Conservation (phyloP, 106 monocot genomes). For the Gastrodia elata region DNA sequence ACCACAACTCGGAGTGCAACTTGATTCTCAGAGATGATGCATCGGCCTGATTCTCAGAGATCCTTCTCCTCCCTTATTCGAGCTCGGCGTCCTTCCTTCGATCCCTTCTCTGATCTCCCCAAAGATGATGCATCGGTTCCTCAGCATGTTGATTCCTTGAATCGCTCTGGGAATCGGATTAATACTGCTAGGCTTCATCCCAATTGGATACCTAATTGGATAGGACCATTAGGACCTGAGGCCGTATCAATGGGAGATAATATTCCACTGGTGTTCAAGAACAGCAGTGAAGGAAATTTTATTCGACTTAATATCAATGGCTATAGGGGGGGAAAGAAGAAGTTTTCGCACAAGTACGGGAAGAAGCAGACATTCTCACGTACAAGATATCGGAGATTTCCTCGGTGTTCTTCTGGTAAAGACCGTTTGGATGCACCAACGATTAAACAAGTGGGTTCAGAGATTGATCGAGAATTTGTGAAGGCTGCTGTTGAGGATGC, state of each 20-base stretch:
- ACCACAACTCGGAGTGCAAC: too few species aligned
- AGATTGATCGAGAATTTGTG: constrained; percentile 10
- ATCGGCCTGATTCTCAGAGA: constrained; percentile 6
- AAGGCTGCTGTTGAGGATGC: constrained; percentile 36
- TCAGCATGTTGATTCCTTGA: background rate
- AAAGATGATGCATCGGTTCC: constrained; percentile 3
- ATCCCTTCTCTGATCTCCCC: constrained; percentile 24
- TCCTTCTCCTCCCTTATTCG: constrained; percentile 59
- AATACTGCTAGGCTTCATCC: constrained; percentile 14
- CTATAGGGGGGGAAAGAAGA: constrained; percentile 40
- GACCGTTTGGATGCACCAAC: constrained; percentile 17
- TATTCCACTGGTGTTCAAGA: constrained; percentile 24
- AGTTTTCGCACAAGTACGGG: constrained; percentile 27
- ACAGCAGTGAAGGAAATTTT: constrained; percentile 60
- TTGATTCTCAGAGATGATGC: constrained; percentile 19
- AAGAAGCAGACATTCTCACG: constrained; percentile 14
- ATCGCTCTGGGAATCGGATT: constrained; percentile 3
- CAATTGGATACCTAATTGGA: too few species aligned
- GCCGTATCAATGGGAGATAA: constrained; percentile 15
- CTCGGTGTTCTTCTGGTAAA: constrained; percentile 18
- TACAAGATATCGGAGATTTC: constrained; percentile 18
- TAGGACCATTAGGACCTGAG: constrained; percentile 22
- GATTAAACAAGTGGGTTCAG: constrained; percentile 10
- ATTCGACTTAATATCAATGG: constrained; percentile 83
- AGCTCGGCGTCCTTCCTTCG: constrained; percentile 43